Base-by-base conservation (phyloP, 2,329 filamentous ascomycete genomes). In the Talaromyces sp. region DNA sequence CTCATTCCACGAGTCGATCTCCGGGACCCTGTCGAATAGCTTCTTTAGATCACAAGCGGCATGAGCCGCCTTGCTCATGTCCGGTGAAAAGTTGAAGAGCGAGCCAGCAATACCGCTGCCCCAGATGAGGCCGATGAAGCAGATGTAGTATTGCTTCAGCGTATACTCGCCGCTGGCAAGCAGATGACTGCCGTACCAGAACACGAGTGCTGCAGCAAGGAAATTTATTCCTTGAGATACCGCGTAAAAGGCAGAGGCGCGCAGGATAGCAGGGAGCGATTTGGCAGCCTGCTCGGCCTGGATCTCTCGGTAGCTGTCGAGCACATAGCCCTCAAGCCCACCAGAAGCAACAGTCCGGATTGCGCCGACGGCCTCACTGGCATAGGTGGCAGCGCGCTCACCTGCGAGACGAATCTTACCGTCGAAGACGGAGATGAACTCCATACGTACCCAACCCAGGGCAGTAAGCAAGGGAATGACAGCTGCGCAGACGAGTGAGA, bases 11-110 rank as follows among this genome's bases (percentile, higher is more conserved):
- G 46, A 51, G 26, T 27, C 75, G 73, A 59, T 80, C 67, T 19
- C 80, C 66, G 29, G 71, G 66, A n/a, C 71, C 68, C 21, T 81
- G 69, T 78, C 78, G 80, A 65, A 81, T 75, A 56, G 64, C 4
- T 38, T 58, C 77, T 95, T 93, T 62, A 98, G 84, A 64, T 92
- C 85, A 35, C 83, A 82, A 0, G 93, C 91, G 0, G 93, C 90
- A 60, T 93, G 84, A 72, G 93, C 91, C 0, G 93, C 93, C 77
- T 98, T 96, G 65, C 91, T 89, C 89, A 96, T 96, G 66, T 96
- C 91, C 0, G 92, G 91, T 0, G 91, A 91, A 73, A 93, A 96
- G 5, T 86, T 91, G 80, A 95, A 97, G 70, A 93, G 88, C 14
- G 87, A 89, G 8, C 93, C 93, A 1, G 93, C 93, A 4, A 91